Evolutionary conservation across 2,329 filamentous ascomycete genomes (phyloP).

Genomic region (Ceratocystis diversiconidia): DNA sequence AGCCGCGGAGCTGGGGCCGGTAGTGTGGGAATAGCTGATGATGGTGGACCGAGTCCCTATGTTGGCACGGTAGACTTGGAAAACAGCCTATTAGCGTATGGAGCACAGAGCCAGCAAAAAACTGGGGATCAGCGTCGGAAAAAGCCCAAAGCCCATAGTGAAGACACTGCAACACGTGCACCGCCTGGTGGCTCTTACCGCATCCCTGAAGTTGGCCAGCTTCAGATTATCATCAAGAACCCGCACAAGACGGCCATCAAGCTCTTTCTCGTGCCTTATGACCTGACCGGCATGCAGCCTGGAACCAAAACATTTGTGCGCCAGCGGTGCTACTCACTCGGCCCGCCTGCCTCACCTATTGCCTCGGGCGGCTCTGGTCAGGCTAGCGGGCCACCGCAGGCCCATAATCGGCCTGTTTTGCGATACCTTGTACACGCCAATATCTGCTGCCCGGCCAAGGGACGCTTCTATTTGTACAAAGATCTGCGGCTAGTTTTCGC

Average conservation of each 20-base stretch:
- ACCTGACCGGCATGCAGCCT: slow-evolving; percentile 79
- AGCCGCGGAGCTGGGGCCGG: slow-evolving; percentile 29
- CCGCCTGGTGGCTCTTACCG: slow-evolving; percentile 83
- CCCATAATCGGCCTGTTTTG: slow-evolving; percentile 47
- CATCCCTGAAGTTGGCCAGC: slow-evolving; percentile 82
- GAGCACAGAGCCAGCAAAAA: background rate
- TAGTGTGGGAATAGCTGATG: slow-evolving; percentile 22
- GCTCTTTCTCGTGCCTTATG: slow-evolving; percentile 85
- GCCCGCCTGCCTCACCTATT: slow-evolving; percentile 34
- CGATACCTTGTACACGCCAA: slow-evolving; percentile 87
- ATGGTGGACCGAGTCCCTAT: slow-evolving; percentile 89
- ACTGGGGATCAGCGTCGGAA: slow-evolving; percentile 30
- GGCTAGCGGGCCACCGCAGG: background rate
- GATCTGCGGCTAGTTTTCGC: slow-evolving; percentile 90
- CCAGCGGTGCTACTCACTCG: slow-evolving; percentile 82
- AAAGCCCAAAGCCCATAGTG: background rate
- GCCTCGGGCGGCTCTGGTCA: background rate
- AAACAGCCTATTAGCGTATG: slow-evolving; percentile 44
- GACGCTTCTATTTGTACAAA: slow-evolving; percentile 81
- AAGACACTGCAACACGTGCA: slow-evolving; percentile 27
- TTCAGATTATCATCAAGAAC: slow-evolving; percentile 96
- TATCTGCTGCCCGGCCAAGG: slow-evolving; percentile 74
- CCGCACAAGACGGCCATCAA: slow-evolving; percentile 98
- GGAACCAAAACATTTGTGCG: slow-evolving; percentile 93
- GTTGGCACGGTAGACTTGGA: slow-evolving; percentile 88